These are phyloP conservation scores for Eucalyptus grandis DNA, from an alignment of 345 rosid species.

Conservation along the genomic window DNA sequence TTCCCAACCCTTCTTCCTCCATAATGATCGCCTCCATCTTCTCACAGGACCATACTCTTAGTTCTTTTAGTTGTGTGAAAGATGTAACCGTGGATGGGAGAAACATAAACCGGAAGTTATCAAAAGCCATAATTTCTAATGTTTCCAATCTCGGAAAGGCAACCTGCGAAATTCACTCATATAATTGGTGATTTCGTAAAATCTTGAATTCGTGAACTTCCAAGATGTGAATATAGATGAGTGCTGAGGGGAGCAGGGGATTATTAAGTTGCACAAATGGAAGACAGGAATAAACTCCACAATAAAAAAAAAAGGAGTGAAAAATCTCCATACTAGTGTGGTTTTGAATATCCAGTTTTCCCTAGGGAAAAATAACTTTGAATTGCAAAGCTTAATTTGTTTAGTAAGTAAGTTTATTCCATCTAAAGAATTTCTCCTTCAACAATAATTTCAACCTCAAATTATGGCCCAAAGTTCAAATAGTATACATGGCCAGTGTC, in stretches of 20 bases:
- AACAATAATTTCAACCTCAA: neutral
- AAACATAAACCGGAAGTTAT: too few relatives aligned
- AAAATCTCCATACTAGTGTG: neutral
- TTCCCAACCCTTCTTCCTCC: neutral
- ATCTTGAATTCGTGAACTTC: neutral
- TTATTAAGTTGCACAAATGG: neutral
- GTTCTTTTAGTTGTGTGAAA: fast-evolving
- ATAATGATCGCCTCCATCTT: neutral
- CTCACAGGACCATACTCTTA: fast-evolving
- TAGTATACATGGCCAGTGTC: too few relatives aligned
- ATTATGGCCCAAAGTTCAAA: too few relatives aligned
- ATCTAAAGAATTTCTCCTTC: neutral
- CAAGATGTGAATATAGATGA: too few relatives aligned
- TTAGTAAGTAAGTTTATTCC: neutral
- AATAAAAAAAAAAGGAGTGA: neutral
- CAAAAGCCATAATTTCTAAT: fast-evolving
- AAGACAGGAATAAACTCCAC: too few relatives aligned
- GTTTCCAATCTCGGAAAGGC: too few relatives aligned
- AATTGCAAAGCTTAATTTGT: neutral
- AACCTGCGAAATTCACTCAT: neutral
- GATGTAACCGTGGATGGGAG: too few relatives aligned
- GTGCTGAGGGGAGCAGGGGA: neutral
- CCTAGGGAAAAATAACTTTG: neutral
- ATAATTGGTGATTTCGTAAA: neutral
- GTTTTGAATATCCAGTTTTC: fast-evolving